Evolutionary conservation across 2,329 filamentous ascomycete species (phyloP), one percentile per base, ranked within the genome.

Genomic region (Tolypocladium capitatum): DNA sequence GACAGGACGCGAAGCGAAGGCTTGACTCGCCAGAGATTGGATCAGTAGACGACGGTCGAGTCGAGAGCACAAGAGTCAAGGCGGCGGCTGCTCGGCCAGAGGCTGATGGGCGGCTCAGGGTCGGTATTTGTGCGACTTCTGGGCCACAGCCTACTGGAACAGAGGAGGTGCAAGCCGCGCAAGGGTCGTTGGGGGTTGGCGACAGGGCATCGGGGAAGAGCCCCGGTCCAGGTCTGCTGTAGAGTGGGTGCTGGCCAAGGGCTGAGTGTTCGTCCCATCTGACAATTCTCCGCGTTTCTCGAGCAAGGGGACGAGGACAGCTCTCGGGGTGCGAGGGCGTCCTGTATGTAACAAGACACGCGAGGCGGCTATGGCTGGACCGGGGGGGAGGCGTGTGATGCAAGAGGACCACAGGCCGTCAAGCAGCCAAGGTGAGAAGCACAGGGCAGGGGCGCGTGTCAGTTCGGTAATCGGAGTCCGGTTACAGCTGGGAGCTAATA

Each of bases 51-150:
- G 52, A 46, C 41, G 42, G 63, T 60, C 62, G 56, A 53, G 52
- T 54, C 55, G 53, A 55, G 56, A 56, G n/a, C 33, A 45, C 44
- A 56, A 54, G 52, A 60, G 52, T 45, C 46, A 47, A 46, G 46
- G 49, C 46, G 46, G 55, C 55, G 55, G 57, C 56, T 58, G n/a
- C 58, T 56, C 52, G 52, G 54, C 57, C 49, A 55, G 53, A 59
- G 56, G 56, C 59, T 60, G 61, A 61, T 65, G 60, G 62, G 62
- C 66, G 66, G 68, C 63, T 66, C 62, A 60, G 58, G 55, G 61
- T 66, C 64, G 65, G 66, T 61, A 71, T 70, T 72, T 72, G 72
- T 74, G 70, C 64, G 66, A 72, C 70, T 72, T 66, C 63, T 62
- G 62, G 63, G 52, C 57, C 54, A 47, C 55, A 54, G 52, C 54